Percentiles rank a stretch among this genome's conserved stretches.
Evolutionary conservation across 495 filamentous ascomycete species (phyloP).

Genomic region (Emericellopsis terricola): DNA sequence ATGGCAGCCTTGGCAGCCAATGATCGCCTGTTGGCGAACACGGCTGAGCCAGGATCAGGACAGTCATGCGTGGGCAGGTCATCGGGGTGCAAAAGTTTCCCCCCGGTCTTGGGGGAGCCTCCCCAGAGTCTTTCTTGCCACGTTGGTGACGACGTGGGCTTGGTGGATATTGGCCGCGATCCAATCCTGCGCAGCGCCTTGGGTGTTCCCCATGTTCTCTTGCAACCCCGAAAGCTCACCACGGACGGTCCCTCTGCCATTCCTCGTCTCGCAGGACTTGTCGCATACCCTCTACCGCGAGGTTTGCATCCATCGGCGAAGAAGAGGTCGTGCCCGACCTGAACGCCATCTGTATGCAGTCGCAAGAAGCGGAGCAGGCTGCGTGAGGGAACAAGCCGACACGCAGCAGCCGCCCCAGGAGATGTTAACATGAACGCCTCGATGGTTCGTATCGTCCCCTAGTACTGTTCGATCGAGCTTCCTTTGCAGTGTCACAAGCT

Average conservation of each 20-base stretch:
- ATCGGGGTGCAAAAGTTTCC: slow-evolving; percentile 23
- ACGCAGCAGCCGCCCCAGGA: not conserved
- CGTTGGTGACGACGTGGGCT: slow-evolving; percentile 14
- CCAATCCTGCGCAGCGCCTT: slow-evolving; percentile 22
- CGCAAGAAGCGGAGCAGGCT: slow-evolving; percentile 43
- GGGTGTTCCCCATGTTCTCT: slow-evolving; percentile 10
- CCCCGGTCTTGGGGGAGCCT: slow-evolving; percentile 11
- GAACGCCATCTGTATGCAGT: no score
- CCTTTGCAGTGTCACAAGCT: no score
- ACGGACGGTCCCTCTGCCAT: no score
- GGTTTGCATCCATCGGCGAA: no score
- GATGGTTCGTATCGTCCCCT: no score
- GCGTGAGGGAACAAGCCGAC: slow-evolving; percentile 31
- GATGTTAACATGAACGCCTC: no score
- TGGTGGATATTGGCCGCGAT: no score
- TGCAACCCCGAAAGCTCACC: no score
- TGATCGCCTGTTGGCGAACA: slow-evolving; percentile 39
- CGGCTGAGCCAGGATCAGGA: slow-evolving; percentile 22
- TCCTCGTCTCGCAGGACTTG: no score
- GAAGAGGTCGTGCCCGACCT: no score
- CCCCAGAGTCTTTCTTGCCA: slow-evolving; percentile 41
- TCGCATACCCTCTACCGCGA: no score
- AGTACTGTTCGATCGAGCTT: no score
- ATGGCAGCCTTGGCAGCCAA: slow-evolving; percentile 55
- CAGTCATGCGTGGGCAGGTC: slow-evolving; percentile 34